phyloP scores from a whole-genome alignment of 257 asterid genomes.

The Solanum clarkiae region DNA sequence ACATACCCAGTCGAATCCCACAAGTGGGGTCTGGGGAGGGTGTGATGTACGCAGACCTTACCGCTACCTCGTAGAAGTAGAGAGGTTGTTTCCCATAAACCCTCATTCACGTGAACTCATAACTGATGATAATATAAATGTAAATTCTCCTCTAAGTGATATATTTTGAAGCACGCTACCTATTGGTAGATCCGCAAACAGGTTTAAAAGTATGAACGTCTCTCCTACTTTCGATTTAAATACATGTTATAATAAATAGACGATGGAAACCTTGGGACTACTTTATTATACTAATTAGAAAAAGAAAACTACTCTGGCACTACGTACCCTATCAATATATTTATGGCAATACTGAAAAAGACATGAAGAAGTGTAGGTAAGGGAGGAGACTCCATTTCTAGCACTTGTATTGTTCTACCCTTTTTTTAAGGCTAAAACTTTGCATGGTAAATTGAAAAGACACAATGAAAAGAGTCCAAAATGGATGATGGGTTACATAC shows the following conservation, averaged over 20 bases:
- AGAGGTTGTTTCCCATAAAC: too few relatives aligned
- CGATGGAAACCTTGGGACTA: neutral
- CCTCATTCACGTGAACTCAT: neutral
- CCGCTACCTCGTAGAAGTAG: too few relatives aligned
- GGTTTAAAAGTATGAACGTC: neutral
- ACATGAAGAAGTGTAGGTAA: neutral
- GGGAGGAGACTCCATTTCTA: neutral
- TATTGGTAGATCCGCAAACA: neutral
- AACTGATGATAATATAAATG: neutral
- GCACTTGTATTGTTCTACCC: neutral
- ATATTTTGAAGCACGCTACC: neutral
- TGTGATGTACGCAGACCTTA: too few relatives aligned
- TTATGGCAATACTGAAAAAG: neutral
- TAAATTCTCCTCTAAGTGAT: neutral
- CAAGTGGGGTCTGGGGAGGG: too few relatives aligned
- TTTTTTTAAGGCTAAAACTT: neutral
- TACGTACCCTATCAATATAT: neutral
- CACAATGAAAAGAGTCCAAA: neutral
- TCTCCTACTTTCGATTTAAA: neutral
- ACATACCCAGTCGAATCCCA: too few relatives aligned
- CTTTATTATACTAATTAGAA: neutral
- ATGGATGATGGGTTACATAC: neutral
- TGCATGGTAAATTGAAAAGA: neutral
- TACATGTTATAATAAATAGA: neutral
- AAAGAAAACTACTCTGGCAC: neutral